phyloP scores from a whole-genome alignment of 345 rosid species.

The Salix exigua region DNA sequence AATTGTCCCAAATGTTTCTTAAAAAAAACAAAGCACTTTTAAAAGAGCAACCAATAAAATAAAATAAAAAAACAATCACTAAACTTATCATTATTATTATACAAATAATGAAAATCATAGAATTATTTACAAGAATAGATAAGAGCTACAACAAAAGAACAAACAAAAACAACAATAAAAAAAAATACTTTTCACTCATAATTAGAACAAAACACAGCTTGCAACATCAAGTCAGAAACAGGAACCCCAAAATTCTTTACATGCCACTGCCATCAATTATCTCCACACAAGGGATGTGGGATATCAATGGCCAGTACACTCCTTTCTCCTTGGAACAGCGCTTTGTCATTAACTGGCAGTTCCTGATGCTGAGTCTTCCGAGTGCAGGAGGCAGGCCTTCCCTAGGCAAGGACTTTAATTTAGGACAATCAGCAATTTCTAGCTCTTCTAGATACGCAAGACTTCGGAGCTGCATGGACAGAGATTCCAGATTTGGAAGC shows the following conservation, averaged over 20 bases:
- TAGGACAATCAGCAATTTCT: conserved; percentile 13
- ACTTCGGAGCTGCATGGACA: conserved; percentile 10
- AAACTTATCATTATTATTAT: too few relatives aligned
- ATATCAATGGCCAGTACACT: conserved; percentile 15
- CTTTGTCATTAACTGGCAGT: conserved; percentile 11
- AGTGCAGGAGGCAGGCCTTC: conserved; percentile 17
- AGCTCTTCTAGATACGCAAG: conserved; percentile 18
- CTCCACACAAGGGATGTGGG: conserved; percentile 21
- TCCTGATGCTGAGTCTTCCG: conserved; percentile 14
- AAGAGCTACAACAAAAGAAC: too few relatives aligned
- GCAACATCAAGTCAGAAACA: too few relatives aligned
- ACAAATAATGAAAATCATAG: too few relatives aligned
- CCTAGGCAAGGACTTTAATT: conserved; percentile 13
- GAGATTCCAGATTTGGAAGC: neutral
- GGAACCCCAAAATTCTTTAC: neutral
- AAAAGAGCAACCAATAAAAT: too few relatives aligned
- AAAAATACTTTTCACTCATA: too few relatives aligned
- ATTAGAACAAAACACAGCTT: too few relatives aligned
- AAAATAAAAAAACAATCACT: too few relatives aligned
- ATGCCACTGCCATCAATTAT: neutral
- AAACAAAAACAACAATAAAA: too few relatives aligned
- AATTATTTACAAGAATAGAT: too few relatives aligned
- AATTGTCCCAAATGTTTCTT: too few relatives aligned
- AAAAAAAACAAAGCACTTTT: too few relatives aligned
- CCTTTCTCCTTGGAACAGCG: conserved; percentile 16